Evolutionary conservation across 1,139 yeast genomes (phyloP), one percentile per base, ranked within the genome.

Genomic region (Pichia sp.): DNA sequence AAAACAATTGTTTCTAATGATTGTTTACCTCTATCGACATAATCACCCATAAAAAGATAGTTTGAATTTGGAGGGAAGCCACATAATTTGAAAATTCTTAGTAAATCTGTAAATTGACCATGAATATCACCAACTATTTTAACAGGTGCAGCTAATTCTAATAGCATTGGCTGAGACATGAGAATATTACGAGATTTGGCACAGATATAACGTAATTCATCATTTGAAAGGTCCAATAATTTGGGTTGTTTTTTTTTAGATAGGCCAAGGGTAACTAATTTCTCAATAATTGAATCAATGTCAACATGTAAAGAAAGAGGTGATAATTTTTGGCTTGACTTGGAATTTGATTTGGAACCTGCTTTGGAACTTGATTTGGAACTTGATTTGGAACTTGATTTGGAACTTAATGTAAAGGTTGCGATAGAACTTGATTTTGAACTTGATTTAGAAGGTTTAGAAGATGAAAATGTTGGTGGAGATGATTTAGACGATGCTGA

Each of bases 121-220:
- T 86, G 95, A 47, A 86, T 80, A 65, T 86, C 95, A 46, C 95
- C 95, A 29, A 86, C 95, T 46, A 87, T 79, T 65, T 86, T 86
- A 29, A 86, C 92, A 0, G 95, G 94, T 0, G 95, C 88, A 30
- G 88, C 82, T 51, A 87, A 68, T 61, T 82, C 82, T 55, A 88
- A 70, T 48, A 88, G 68, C 38, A 85, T 77, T 15, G 96, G 96
- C 63, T 88, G 96, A 27, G 74, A 75, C 65, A 86, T 64, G 53
- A 88, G 85, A 22, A 85, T 74, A 51, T 80, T 80, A 48, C 94
- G 70, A 2, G 88, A 81, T 54, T 77, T 79, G 29, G 78, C 72
- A 62, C 92, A 80, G 47, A 88, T 77, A 36, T 49, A 51, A 39
- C 49, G 55, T 11, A 62, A 52, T 40, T 61, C 65, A 55, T 73